phyloP scores from a whole-genome alignment of 768 basidiomycete genomes.

The Phylloporus sp. region DNA sequence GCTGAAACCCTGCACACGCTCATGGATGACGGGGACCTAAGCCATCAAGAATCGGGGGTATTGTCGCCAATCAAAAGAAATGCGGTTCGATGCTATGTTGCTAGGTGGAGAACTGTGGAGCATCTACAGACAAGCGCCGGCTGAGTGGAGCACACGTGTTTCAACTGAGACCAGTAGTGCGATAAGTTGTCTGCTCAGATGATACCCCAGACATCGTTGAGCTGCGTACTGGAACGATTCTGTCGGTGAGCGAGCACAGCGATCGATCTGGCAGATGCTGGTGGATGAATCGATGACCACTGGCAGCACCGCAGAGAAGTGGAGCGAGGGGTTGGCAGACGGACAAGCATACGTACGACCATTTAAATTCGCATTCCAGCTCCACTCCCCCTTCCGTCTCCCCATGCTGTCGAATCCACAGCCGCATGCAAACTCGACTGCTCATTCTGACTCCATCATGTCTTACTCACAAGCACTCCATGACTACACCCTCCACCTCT shows the following conservation, averaged over 20 bases:
- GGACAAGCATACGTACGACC: conserved; percentile 13
- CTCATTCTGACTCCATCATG: conserved; percentile 36
- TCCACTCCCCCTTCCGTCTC: conserved; percentile 8
- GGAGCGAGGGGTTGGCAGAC: conserved; percentile 26
- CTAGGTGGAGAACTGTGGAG: too few relatives aligned
- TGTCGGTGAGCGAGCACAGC: not conserved
- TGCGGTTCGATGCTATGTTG: too few relatives aligned
- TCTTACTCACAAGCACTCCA: conserved; percentile 63
- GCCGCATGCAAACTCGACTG: conserved; percentile 2
- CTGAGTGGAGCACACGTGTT: conserved; percentile 24
- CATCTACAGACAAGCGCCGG: conserved; percentile 11
- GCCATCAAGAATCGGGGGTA: too few relatives aligned
- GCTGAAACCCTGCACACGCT: too few relatives aligned
- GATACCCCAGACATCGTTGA: not conserved
- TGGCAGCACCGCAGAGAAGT: conserved; percentile 12
- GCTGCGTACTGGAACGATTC: not conserved
- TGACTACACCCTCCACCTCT: conserved; percentile 62
- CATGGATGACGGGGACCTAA: too few relatives aligned
- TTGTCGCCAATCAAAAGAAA: not conserved
- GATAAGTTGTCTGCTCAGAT: too few relatives aligned
- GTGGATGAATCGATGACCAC: not conserved
- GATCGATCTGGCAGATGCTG: not conserved
- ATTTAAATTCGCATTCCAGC: conserved; percentile 24
- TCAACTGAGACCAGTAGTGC: conserved; percentile 13
- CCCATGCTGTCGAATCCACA: conserved; percentile 17